Evolutionary conservation across 2,329 filamentous ascomycete genomes (phyloP), one percentile per base, ranked within the genome.

Genomic region (Penicillium sp.): DNA sequence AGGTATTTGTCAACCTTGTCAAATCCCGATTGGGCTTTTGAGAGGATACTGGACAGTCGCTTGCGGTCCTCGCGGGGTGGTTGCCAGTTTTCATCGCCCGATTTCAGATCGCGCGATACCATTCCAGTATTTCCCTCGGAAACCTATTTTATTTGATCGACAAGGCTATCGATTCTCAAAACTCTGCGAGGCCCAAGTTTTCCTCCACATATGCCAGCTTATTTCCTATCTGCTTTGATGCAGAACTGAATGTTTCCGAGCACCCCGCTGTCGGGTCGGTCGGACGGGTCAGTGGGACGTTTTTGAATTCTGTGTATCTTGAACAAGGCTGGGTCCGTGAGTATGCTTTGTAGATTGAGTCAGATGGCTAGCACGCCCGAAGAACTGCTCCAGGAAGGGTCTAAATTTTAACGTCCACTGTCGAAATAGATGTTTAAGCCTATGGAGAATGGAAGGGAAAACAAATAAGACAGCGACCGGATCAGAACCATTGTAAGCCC

Each of bases 1-100:
- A 53, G 14, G 51, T 53, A 53, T 53, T 53, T 53, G 51, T 53
- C 51, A 53, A 37, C 22, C 19, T 40, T 35, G 11, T 53, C 33
- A 38, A 22, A 7, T 28, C 22, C 19, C 40, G 51, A 53, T 53
- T 53, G 51, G 51, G 35, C 51, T 19, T 14, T 16, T n/a, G 6
- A n/a, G 28, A 51, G 48, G 30, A 14, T 14, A 10, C 48, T n/a
- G 26, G 25, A 48, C 16, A 48, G 14, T 48, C 26, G 25, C 26
- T 48, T 48, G 45, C 14, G 45, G 45, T 6, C 45, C 7, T 35
- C 48, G 48, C 48, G 48, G 48, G 28, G 48, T 22, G 16, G 26
- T 49, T 5, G 13, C 7, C 28, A 28, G 46, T 10, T 3, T 51
- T 51, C 48, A 51, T 22, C 30, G n/a, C 13, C 7, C 48, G 51